Evolutionary conservation across 306 rosid species (phyloP).

Genomic region (Carpinus fangiana): DNA sequence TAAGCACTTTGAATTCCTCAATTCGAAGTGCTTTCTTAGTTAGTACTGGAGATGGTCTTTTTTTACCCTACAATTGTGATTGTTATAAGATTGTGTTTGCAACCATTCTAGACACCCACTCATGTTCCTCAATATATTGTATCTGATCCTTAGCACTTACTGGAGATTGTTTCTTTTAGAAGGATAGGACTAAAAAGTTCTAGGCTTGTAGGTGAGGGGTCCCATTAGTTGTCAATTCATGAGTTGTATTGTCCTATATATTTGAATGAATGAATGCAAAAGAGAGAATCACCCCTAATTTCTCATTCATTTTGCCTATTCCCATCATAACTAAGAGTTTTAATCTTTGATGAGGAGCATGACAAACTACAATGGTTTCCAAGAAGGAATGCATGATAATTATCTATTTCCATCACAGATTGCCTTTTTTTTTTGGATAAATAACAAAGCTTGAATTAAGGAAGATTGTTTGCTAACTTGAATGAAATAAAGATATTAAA

Average conservation of each 20-base stretch:
- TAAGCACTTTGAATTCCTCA: not conserved
- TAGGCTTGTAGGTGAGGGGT: no score
- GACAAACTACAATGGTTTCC: not conserved
- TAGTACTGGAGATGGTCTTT: not conserved
- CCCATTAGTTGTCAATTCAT: no score
- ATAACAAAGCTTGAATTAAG: conserved; percentile 10
- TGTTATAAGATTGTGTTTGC: not conserved
- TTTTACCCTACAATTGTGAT: not conserved
- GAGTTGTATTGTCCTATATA: no score
- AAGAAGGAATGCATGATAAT: conserved; percentile 1
- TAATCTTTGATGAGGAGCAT: not conserved
- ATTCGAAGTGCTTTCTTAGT: not conserved
- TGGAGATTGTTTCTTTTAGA: no score
- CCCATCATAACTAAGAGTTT: no score
- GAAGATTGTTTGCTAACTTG: not conserved
- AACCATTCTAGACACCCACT: not conserved
- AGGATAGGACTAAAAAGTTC: no score
- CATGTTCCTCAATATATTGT: not conserved
- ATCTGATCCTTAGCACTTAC: no score
- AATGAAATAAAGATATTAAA: not conserved
- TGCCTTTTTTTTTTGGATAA: conserved; percentile 2
- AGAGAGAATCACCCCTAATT: no score
- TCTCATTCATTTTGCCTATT: no score
- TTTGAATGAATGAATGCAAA: no score
- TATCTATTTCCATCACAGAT: conserved; percentile 7